Evolutionary conservation across 2,329 filamentous ascomycete genomes (phyloP), one percentile per base, ranked within the genome.

Genomic region (Beauveria pseudobassiana): DNA sequence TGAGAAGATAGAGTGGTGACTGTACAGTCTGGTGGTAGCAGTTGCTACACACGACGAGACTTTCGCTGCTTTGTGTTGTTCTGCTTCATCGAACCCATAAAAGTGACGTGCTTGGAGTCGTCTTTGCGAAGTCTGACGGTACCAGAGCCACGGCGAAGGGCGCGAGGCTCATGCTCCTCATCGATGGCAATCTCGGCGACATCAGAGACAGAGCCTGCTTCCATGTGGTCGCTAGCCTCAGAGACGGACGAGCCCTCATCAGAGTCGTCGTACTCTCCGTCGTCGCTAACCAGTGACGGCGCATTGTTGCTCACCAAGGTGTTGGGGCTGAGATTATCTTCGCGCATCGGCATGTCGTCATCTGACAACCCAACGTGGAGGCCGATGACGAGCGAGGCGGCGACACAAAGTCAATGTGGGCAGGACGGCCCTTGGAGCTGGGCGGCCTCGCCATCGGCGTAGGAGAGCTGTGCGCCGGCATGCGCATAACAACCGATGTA

Each of bases 261-360:
- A 1, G 87, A 90, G 61, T 88, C 87, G 66, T 89, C 88, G 68
- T 89, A 90, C 70, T 91, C 89, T 67, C 88, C 87, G 69, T 91
- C 88, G 73, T 93, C 89, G 74, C 88, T 91, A 69, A 92, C 88
- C 54, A 93, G 80, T 67, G 88, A 91, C 24, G 89, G 89, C 9
- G 89, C 88, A 66, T 90, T 89, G 73, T 91, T 91, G 72, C 87
- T 89, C 56, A 87, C 80, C 50, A 87, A 75, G 0, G 87, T 88
- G 67, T 86, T 85, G 5, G 88, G 88, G 68, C 87, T 90, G 62
- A 90, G 74, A 59, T 89, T 85, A 52, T 80, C 78, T 60, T 86
- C 83, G 38, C 74, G 73, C 70, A 85, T 78, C 61, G 85, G 81
- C 51, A 79, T 75, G 59, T 80, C 80, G 65, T 81, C 81, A 65